Percentiles rank a stretch among this genome's conserved stretches.
phyloP scores from a whole-genome alignment of 345 rosid species.

The Fremontodendron californicum region DNA sequence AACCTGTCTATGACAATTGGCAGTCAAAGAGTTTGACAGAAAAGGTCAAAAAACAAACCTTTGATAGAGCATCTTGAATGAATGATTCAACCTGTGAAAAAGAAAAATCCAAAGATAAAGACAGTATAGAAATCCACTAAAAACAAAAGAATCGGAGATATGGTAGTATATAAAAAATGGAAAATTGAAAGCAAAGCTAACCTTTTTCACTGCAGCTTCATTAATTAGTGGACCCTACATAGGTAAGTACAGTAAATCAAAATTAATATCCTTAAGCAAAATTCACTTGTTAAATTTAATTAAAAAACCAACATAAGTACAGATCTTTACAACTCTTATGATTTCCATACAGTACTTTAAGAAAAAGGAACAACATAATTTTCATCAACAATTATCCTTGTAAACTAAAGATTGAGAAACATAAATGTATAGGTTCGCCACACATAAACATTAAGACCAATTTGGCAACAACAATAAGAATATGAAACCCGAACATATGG shows the following conservation, averaged over 20 bases:
- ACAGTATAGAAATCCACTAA: constrained; percentile 10
- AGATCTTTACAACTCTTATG: not conserved
- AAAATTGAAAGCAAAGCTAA: constrained; percentile 27
- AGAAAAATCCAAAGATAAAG: constrained; percentile 21
- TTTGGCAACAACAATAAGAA: not conserved
- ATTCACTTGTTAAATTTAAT: constrained; percentile 5
- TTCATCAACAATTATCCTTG: not conserved
- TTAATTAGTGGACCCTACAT: constrained; percentile 94
- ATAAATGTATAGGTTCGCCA: not conserved
- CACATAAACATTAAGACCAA: not conserved
- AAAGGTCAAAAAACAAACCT: constrained; percentile 49
- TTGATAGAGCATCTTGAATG: constrained; percentile 76
- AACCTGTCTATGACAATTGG: not conserved
- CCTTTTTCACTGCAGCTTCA: constrained; percentile 90
- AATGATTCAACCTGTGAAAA: constrained; percentile 74
- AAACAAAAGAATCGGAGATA: constrained; percentile 1
- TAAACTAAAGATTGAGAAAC: constrained; percentile 8
- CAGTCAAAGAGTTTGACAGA: not conserved
- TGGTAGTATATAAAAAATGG: constrained; percentile 2
- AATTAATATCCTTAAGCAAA: constrained; percentile 7
- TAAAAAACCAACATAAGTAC: not conserved
- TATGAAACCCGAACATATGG: not conserved
- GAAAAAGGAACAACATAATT: not conserved
- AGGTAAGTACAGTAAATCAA: constrained; percentile 13
- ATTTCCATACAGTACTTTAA: not conserved